phyloP scores from a whole-genome alignment of 2,329 filamentous ascomycete genomes.

The Fusarium staphyleae region DNA sequence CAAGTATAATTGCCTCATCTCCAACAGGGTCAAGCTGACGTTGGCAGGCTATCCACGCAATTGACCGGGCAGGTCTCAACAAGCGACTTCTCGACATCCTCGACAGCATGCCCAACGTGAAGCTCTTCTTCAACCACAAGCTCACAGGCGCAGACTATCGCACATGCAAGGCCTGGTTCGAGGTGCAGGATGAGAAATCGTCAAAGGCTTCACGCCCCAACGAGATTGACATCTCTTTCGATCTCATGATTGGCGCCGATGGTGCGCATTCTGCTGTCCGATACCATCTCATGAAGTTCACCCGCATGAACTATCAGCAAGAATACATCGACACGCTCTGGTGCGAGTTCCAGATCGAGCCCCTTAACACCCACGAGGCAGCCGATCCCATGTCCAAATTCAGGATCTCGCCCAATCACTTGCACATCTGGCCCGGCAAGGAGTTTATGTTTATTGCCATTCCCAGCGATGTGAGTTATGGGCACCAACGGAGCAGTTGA shows the following conservation, averaged over 20 bases:
- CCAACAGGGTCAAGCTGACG: conserved; percentile 11
- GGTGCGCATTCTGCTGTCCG: conserved; percentile 91
- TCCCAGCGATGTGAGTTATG: conserved; percentile 65
- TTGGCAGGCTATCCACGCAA: conserved; percentile 77
- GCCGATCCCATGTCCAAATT: conserved; percentile 60
- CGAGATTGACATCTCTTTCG: conserved; percentile 86
- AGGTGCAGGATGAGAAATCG: conserved; percentile 56
- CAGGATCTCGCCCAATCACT: conserved; percentile 85
- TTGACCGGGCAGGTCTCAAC: conserved; percentile 86
- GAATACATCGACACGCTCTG: conserved; percentile 96
- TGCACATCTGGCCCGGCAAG: conserved; percentile 96
- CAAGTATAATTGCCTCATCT: conserved; percentile 52
- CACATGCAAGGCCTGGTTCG: conserved; percentile 85
- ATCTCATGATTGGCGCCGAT: conserved; percentile 93
- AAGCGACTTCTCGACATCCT: conserved; percentile 83
- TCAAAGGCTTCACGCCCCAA: conserved; percentile 54
- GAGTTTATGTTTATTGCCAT: conserved; percentile 99
- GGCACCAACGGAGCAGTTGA: neutral
- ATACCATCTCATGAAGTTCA: conserved; percentile 95
- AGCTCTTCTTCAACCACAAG: conserved; percentile 91
- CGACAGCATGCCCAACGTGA: conserved; percentile 85
- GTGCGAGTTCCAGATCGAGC: conserved; percentile 90
- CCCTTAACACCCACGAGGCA: conserved; percentile 47
- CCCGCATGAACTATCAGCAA: conserved; percentile 88
- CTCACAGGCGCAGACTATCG: conserved; percentile 88